These are phyloP conservation scores for Penicillium sp. DNA, from an alignment of 2,329 filamentous ascomycete species.

Conservation along the genomic window DNA sequence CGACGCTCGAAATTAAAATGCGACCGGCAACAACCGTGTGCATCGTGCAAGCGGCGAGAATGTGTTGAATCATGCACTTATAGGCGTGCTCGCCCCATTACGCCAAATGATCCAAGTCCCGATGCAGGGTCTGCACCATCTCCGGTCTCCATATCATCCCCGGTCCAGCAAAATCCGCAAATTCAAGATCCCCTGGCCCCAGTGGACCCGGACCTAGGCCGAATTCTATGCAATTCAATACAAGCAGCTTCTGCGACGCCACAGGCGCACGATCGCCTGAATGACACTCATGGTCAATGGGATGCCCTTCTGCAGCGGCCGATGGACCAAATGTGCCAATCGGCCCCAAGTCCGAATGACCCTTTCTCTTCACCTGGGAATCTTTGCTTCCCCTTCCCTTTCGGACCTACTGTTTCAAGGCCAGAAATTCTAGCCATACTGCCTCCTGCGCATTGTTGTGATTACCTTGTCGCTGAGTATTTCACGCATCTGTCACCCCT, in stretches of 20 bases:
- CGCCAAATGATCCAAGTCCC: not conserved
- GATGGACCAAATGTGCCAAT: not conserved
- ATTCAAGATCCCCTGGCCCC: too few species aligned
- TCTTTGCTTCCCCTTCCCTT: conserved; percentile 10
- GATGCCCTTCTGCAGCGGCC: conserved; percentile 5
- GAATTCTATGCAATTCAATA: too few species aligned
- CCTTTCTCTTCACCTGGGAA: conserved; percentile 1
- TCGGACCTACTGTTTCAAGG: conserved; percentile 7
- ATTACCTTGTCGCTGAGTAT: conserved; percentile 16
- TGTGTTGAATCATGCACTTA: conserved; percentile 1
- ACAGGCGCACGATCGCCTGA: not conserved
- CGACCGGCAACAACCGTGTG: conserved; percentile 1
- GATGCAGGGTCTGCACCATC: too few species aligned
- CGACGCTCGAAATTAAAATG: conserved; percentile 1
- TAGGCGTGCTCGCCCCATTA: not conserved
- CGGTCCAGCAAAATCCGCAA: too few species aligned
- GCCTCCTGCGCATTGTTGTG: conserved; percentile 12
- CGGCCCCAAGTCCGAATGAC: not conserved
- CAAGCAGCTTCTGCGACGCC: not conserved
- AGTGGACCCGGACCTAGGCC: too few species aligned
- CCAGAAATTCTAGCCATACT: conserved; percentile 10
- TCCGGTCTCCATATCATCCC: too few species aligned
- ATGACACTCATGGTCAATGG: conserved; percentile 47
- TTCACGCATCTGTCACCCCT: conserved; percentile 15
- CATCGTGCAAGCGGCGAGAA: conserved; percentile 3